phyloP scores from a whole-genome alignment of 169 alveolate species.

The Plasmodium inui region DNA sequence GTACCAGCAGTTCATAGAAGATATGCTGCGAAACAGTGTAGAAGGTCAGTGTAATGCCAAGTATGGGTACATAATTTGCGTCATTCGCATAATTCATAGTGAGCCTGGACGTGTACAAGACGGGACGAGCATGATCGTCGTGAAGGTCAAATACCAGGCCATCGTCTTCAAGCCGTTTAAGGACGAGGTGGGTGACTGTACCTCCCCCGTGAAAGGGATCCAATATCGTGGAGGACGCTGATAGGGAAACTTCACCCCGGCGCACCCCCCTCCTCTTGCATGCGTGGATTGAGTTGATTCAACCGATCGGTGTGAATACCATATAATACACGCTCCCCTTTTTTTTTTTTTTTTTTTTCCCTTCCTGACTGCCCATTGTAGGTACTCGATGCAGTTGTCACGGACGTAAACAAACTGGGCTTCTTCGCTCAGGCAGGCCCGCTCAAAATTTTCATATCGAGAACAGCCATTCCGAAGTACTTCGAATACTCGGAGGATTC shows the following conservation, averaged over 20 bases:
- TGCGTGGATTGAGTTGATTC: neutral
- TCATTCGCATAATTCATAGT: constrained; percentile 89
- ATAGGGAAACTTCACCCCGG: neutral
- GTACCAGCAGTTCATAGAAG: constrained; percentile 90
- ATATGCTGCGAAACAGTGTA: constrained; percentile 90
- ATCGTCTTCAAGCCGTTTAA: constrained; percentile 92
- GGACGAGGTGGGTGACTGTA: constrained; percentile 86
- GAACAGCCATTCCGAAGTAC: constrained; percentile 90
- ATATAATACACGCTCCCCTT: neutral
- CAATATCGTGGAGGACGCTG: neutral
- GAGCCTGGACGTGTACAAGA: constrained; percentile 94
- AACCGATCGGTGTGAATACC: neutral
- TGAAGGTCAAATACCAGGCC: constrained; percentile 92
- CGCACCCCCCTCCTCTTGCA: neutral
- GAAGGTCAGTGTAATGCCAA: constrained; percentile 90
- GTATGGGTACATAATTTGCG: constrained; percentile 92
- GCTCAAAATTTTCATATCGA: constrained; percentile 91
- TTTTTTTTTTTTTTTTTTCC: neutral
- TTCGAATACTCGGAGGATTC: constrained; percentile 89
- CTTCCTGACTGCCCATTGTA: constrained; percentile 2
- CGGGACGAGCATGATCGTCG: constrained; percentile 93
- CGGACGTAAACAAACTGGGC: constrained; percentile 92
- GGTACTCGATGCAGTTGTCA: constrained; percentile 92
- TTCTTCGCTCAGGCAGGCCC: constrained; percentile 95
- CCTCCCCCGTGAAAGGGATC: neutral